These are phyloP conservation scores for Tuber indicum DNA, from an alignment of 495 filamentous ascomycete genomes.

Conservation along the genomic window DNA sequence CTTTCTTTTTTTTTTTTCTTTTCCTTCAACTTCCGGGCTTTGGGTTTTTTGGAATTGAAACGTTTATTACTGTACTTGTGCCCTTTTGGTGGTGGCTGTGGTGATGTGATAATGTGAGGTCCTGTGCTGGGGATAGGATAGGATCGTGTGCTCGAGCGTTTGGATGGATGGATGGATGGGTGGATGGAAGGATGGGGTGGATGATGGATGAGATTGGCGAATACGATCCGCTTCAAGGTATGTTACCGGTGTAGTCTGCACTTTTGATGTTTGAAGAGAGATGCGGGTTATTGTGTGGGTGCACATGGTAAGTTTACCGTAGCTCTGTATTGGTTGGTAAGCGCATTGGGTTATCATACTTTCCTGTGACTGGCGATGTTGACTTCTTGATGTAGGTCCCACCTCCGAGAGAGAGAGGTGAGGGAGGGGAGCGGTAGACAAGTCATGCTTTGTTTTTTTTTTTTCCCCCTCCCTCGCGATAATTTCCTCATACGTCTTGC, in stretches of 20 bases:
- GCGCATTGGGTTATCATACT: neutral
- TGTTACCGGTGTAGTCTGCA: neutral
- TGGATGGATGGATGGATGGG: neutral
- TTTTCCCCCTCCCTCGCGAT: neutral
- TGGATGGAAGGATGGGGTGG: neutral
- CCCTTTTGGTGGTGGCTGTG: neutral
- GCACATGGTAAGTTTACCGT: neutral
- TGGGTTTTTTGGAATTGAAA: neutral
- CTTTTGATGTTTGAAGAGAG: neutral
- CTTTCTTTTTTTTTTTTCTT: neutral
- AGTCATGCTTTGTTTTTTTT: neutral
- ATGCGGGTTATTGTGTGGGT: neutral
- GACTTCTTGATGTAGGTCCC: neutral
- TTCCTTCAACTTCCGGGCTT: neutral
- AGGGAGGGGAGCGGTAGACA: neutral
- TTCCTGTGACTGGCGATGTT: neutral
- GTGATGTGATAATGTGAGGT: neutral
- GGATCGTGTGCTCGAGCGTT: neutral
- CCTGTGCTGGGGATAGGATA: neutral
- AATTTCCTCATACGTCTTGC: neutral
- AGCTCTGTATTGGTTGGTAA: neutral
- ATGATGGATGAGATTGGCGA: slow-evolving; percentile 3
- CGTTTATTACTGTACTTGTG: neutral
- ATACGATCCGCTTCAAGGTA: slow-evolving; percentile 6
- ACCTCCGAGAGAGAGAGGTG: neutral